Conservation (phyloP, 192 early-diverging fungal genomes). For the Coemansia sp. region DNA sequence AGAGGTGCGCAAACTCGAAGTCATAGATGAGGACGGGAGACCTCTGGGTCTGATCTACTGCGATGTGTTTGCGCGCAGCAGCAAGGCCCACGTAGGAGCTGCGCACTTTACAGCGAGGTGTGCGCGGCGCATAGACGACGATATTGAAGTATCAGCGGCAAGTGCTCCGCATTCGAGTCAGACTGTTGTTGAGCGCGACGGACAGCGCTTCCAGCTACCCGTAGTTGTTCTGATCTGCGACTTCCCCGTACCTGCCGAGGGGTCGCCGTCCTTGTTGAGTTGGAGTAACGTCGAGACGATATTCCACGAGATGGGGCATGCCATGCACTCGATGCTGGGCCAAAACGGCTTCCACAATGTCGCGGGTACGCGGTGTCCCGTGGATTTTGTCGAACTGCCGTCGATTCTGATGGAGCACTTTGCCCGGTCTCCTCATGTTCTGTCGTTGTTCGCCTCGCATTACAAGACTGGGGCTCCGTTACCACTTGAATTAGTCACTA, state of each 20-base stretch:
- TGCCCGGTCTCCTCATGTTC: slow-evolving; percentile 71
- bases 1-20: slow-evolving; percentile 89
- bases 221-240: slow-evolving; percentile 77
- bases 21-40: slow-evolving; percentile 86
- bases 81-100: slow-evolving; percentile 76
- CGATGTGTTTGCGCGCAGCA: slow-evolving; percentile 81
- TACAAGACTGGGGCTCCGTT: slow-evolving; percentile 69
- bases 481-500: slow-evolving; percentile 58
- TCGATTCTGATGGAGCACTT: slow-evolving; percentile 96
- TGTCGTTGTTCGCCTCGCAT: slow-evolving; percentile 75
- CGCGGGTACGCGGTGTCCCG: slow-evolving; percentile 88
- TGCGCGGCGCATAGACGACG: slow-evolving; percentile 84
- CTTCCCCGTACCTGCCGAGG: slow-evolving; percentile 57
- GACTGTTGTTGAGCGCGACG: slow-evolving; percentile 53
- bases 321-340: slow-evolving; percentile 96
- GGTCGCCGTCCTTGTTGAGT: slow-evolving; percentile 67
- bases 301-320: slow-evolving; percentile 99
- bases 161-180: slow-evolving; percentile 27
- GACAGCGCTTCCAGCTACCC: slow-evolving; percentile 66
- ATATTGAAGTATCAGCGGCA: slow-evolving; percentile 41
- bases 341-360: slow-evolving; percentile 97
- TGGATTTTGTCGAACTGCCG: slow-evolving; percentile 98
- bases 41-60: slow-evolving; percentile 92
- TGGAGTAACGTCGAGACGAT: slow-evolving; percentile 91
- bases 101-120: slow-evolving; percentile 97